Evolutionary conservation across 1,284 basidiomycete species (phyloP).

Genomic region (Coriolopsis trogii): DNA sequence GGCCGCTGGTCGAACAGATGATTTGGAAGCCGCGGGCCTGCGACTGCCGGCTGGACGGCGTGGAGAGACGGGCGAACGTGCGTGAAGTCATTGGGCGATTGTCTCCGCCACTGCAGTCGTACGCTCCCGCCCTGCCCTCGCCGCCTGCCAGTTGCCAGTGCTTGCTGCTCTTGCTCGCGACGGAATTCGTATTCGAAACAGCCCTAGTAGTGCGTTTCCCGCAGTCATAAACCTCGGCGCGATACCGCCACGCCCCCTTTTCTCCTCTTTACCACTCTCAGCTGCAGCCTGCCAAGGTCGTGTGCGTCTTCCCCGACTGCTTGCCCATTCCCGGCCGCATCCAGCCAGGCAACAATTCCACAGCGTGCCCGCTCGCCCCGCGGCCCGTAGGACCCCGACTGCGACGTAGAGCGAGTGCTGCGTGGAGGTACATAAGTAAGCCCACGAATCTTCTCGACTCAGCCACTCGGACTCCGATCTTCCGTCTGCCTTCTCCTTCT

Average conservation of each 20-base stretch:
- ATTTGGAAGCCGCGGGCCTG: slow-evolving; percentile 1
- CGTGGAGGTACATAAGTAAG: slow-evolving; percentile 5
- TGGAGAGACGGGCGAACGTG: slow-evolving; percentile 43
- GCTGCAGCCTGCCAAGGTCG: slow-evolving; percentile 21
- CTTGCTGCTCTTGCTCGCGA: no score
- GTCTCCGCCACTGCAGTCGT: background rate
- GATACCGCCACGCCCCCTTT: background rate
- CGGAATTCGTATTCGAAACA: no score
- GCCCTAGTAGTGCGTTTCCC: no score
- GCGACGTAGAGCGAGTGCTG: no score
- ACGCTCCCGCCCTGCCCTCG: background rate
- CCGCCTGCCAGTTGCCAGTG: background rate
- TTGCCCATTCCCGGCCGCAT: background rate
- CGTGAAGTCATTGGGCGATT: slow-evolving; percentile 38
- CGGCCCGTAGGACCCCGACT: no score
- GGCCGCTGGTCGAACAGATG: slow-evolving; percentile 3
- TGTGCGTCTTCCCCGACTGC: slow-evolving; percentile 26
- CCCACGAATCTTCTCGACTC: slow-evolving; percentile 21
- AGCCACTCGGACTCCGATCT: background rate
- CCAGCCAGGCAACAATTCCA: background rate
- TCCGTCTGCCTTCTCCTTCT: background rate
- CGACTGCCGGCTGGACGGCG: slow-evolving; percentile 15
- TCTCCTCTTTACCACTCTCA: slow-evolving; percentile 8
- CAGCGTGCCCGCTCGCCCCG: background rate
- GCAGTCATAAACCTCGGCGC: slow-evolving; percentile 25